Evolutionary conservation across 495 filamentous ascomycete species (phyloP).

Genomic region (Lepraria neglecta): DNA sequence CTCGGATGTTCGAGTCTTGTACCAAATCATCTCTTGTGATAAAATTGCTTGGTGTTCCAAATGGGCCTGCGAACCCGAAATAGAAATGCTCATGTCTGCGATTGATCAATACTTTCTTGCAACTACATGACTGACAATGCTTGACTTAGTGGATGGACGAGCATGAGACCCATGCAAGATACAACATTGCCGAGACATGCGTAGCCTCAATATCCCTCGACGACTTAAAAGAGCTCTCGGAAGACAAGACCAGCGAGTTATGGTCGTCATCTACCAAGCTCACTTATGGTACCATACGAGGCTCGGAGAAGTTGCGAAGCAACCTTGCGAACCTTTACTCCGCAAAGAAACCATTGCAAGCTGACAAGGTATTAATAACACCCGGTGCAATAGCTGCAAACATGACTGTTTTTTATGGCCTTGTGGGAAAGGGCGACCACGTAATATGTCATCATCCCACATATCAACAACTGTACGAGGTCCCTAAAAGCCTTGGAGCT

Average conservation of each 20-base stretch:
- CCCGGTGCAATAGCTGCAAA: constrained; percentile 82
- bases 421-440: constrained; percentile 76
- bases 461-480: constrained; percentile 79
- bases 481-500: constrained; percentile 71
- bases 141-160: constrained; percentile 78
- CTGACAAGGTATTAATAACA: constrained; percentile 68
- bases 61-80: neutral
- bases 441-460: constrained; percentile 86
- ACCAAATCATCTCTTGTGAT: too few species aligned
- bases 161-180: constrained; percentile 64
- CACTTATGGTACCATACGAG: constrained; percentile 66
- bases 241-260: constrained; percentile 43
- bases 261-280: constrained; percentile 46
- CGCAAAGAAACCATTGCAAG: constrained; percentile 45
- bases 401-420: constrained; percentile 65
- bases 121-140: constrained; percentile 43
- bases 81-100: neutral
- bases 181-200: constrained; percentile 87
- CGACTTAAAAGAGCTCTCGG: constrained; percentile 55
- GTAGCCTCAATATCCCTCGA: constrained; percentile 72
- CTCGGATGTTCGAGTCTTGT: too few species aligned
- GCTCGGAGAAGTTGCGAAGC: constrained; percentile 54
- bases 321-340: constrained; percentile 65
- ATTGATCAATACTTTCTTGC: neutral
- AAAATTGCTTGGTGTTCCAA: neutral